Base-by-base conservation (phyloP, 441 rosid species). In the Arabidopsis lyrata region DNA sequence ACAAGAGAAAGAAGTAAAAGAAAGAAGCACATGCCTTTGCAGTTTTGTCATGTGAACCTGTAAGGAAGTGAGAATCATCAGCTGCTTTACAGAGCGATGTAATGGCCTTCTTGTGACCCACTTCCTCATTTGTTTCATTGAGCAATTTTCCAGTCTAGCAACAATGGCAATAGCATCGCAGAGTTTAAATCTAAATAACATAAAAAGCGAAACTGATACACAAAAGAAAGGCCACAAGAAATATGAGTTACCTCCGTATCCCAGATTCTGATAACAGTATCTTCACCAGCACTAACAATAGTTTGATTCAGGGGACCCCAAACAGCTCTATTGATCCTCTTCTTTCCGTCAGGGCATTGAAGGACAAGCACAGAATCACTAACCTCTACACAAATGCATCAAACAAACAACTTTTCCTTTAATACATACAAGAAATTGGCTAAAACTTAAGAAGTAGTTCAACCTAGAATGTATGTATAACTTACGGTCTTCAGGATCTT, bases 291-390 rank as follows among this genome's bases (percentile, higher is more conserved):
- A 76, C 97, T 95, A 27, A 95, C 88, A 49, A 92, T 87, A 63
- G 97, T 92, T 71, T 59, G 77, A 83, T 95, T 89, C 48, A 95
- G 73, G 0, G 97, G 96, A 24, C 99, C 99, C 99, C 99, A 95
- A 61, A 92, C 88, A 59, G 97, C 97, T 80, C 97, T 83, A 47
- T 87, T 91, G 14, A 92, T 90, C 85, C 97, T 88, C 78, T 67
- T 75, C 20, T 41, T 75, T 34, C 96, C 95, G 41, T 88, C 90
- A n/a, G 89, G 91, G 14, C 87, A 95, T 76, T 80, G 78, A 68
- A 95, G 68, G 45, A 86, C 61, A 14, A 88, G 88, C 50, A 81
- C 81, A 36, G 97, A 90, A 8, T 95, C 96, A 54, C 75, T 83
- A 54, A 41, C 55, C 83, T 92, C 99, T 95, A 83, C 74, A 77